Evolutionary conservation across 2,329 filamentous ascomycete species (phyloP), one percentile per base, ranked within the genome.

Genomic region (Ophiostoma pallidulum): DNA sequence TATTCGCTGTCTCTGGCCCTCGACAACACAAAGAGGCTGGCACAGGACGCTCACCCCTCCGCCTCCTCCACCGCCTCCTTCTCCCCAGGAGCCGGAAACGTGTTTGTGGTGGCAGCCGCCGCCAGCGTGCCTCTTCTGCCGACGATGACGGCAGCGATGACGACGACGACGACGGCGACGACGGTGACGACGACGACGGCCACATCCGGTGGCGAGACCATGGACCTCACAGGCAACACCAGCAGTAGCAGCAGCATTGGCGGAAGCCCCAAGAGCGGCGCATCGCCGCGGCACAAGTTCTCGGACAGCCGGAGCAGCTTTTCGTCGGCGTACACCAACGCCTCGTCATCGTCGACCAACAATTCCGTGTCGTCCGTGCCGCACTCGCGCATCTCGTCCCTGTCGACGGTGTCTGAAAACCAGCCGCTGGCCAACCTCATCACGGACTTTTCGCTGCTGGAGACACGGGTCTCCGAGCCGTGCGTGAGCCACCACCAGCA

Each of bases 311-410:
- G 68, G 45, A 73, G 73, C 63, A 78, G 71, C 47, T 59, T 74
- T 14, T 73, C 73, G 3, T 73, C 73, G 4, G 74, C 70, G 2
- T 70, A 70, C 56, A 66, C 66, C 16, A 57, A 55, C 8, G 71
- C 71, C 3, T 69, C 72, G 3, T 67, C 63, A 14, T 69, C 72
- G 3, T 67, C 63, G 14, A 56, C 53, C 31, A 57, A 63, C 41
- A 57, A 63, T 37, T 74, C 71, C 1, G 60, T 63, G 13, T 63
- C 66, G 0, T 74, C 71, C 1, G 60, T 63, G 13, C 63, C 66
- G 0, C 73, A 77, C 55, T 78, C 75, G 2, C 66, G 74, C 32
- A 66, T 75, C 42, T 77, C 75, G 2, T 78, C 74, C 0, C 64
- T 71, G 37, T 77, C 75, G 2, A 77, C 73, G 0, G 63, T 72